phyloP scores from a whole-genome alignment of 495 filamentous ascomycete genomes.

The Penicillium robsamsonii region DNA sequence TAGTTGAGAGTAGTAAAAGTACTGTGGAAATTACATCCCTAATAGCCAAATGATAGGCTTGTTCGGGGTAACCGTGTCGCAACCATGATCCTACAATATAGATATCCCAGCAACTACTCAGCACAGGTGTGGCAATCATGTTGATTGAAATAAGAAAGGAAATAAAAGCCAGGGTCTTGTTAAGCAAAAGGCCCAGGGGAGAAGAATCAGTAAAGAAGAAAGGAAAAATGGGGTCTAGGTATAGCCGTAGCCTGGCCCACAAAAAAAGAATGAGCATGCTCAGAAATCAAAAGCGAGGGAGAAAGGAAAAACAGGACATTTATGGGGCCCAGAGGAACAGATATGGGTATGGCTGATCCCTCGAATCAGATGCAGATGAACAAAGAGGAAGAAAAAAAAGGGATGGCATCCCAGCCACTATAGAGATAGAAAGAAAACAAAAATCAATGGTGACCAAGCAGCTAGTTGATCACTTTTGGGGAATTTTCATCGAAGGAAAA shows the following conservation, averaged over 20 bases:
- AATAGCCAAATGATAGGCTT: too few species aligned
- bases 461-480: constrained; percentile 28
- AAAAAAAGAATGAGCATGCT: constrained; percentile 18
- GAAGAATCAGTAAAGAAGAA: constrained; percentile 17
- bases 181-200: constrained; percentile 6
- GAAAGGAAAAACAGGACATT: constrained; percentile 13
- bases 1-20: too few species aligned
- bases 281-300: constrained; percentile 12
- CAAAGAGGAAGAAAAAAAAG: constrained; percentile 5
- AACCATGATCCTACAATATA: neutral
- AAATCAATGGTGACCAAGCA: constrained; percentile 20
- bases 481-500: constrained; percentile 22
- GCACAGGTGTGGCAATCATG: constrained; percentile 42
- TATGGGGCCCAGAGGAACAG: constrained; percentile 16
- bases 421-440: constrained; percentile 13
- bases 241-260: constrained; percentile 30
- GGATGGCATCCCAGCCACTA: constrained; percentile 4
- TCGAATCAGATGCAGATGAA: constrained; percentile 30
- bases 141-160: constrained; percentile 26
- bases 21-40: too few species aligned
- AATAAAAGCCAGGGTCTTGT: constrained; percentile 14
- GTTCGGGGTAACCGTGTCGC: too few species aligned
- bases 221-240: constrained; percentile 24
- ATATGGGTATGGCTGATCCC: constrained; percentile 31
- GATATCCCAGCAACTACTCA: constrained; percentile 12